phyloP scores from a whole-genome alignment of 2,329 filamentous ascomycete species.

The Xylariaceae sp. region DNA sequence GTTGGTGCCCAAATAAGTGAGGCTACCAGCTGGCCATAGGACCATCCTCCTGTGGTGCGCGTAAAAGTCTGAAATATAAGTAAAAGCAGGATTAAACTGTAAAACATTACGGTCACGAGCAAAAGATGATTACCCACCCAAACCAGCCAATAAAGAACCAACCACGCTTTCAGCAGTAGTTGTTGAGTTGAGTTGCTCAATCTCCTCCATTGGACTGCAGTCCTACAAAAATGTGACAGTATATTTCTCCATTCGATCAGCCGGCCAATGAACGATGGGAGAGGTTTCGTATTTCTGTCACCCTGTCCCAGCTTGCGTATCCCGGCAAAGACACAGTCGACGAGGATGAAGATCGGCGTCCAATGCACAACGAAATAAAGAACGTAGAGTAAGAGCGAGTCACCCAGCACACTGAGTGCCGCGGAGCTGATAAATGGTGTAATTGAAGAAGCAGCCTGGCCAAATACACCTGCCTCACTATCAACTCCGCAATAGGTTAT shows the following conservation, averaged over 20 bases:
- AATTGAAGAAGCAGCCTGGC: not conserved
- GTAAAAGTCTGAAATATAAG: not conserved
- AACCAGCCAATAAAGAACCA: not conserved
- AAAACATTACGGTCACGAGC: not conserved
- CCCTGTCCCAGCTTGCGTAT: no score
- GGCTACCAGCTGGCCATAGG: conserved; percentile 5
- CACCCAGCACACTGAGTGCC: not conserved
- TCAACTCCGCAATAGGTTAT: not conserved
- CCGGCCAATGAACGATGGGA: no score
- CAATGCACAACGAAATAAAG: not conserved
- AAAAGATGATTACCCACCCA: not conserved
- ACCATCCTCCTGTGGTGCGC: not conserved
- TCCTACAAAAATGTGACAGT: not conserved
- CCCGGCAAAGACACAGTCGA: not conserved
- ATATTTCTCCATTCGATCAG: no score
- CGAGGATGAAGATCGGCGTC: not conserved
- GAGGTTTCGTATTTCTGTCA: no score
- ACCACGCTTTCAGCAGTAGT: not conserved
- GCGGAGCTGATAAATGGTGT: not conserved
- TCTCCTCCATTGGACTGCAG: not conserved
- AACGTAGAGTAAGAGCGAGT: not conserved
- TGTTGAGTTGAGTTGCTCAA: not conserved
- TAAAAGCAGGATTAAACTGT: not conserved
- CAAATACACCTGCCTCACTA: not conserved
- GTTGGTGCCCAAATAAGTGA: conserved; percentile 1